Evolutionary conservation across 768 basidiomycete species (phyloP).

Genomic region (Amanita fuliginea): DNA sequence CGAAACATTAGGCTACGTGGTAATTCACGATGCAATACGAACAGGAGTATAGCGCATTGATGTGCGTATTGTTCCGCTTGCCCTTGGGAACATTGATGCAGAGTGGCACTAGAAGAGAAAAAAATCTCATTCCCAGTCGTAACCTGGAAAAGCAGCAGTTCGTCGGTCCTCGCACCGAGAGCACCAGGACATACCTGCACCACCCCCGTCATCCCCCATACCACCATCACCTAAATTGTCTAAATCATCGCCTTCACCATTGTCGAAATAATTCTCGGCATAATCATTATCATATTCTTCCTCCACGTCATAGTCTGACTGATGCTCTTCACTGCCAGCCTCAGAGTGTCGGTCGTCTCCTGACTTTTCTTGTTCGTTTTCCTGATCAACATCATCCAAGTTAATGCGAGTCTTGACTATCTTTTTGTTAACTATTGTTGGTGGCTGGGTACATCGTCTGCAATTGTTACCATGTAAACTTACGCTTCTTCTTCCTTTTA

Average conservation of each 20-base stretch:
- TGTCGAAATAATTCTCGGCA: constrained; percentile 86
- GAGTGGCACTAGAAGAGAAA: background rate
- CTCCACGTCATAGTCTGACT: constrained; percentile 76
- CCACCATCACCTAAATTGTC: constrained; percentile 70
- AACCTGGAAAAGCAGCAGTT: background rate
- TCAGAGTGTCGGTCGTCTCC: constrained; percentile 54
- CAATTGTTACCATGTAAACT: constrained; percentile 1
- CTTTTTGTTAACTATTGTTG: constrained; percentile 8
- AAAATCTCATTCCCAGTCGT: constrained; percentile 3
- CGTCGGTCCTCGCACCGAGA: background rate
- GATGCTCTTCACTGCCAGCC: constrained; percentile 49
- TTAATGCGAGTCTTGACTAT: constrained; percentile 34
- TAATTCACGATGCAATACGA: background rate
- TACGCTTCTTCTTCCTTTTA: constrained; percentile 50
- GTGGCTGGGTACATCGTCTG: background rate
- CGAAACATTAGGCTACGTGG: background rate
- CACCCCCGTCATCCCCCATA: constrained; percentile 58
- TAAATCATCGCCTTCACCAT: constrained; percentile 72
- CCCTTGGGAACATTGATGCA: background rate
- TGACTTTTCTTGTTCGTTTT: constrained; percentile 64
- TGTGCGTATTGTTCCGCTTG: background rate
- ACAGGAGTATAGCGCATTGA: background rate
- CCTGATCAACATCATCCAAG: constrained; percentile 58
- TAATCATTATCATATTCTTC: constrained; percentile 92
- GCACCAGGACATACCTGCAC: constrained; percentile 13